A percentile compares a stretch with the other conserved stretches of the same genome.
phyloP scores from a whole-genome alignment of 768 basidiomycete genomes.

The Termitomyces titanicus region DNA sequence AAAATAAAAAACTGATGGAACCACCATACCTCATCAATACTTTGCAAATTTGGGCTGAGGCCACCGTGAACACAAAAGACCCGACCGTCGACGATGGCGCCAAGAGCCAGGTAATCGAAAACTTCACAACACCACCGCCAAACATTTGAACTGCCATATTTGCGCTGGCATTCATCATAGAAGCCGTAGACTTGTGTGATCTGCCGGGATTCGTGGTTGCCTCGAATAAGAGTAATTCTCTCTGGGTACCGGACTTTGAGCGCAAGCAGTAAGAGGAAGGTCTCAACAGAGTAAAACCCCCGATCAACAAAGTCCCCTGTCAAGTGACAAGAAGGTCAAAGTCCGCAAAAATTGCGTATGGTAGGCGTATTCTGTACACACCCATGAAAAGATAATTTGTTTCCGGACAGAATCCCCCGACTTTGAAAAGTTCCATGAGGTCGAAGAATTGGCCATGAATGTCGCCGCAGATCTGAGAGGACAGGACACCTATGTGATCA shows the following conservation, averaged over 20 bases:
- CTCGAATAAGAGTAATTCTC: slow-evolving; percentile 93
- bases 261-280: slow-evolving; percentile 89
- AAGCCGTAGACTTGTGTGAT: slow-evolving; percentile 96
- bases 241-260: slow-evolving; percentile 98
- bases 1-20: neutral
- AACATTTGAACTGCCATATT: slow-evolving; percentile 91
- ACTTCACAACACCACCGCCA: slow-evolving; percentile 99
- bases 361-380: slow-evolving; percentile 29
- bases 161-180: slow-evolving; percentile 95
- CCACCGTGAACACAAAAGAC: slow-evolving; percentile 99
- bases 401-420: slow-evolving; percentile 88
- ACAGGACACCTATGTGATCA: too few relatives aligned
- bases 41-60: slow-evolving; percentile 82
- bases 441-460: slow-evolving; percentile 98
- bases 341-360: neutral
- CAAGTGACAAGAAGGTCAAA: neutral
- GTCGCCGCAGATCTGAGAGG: slow-evolving; percentile 79
- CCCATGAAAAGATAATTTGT: slow-evolving; percentile 98
- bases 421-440: slow-evolving; percentile 91
- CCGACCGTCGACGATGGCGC: slow-evolving; percentile 93
- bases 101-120: slow-evolving; percentile 93
- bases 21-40: slow-evolving; percentile 77
- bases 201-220: slow-evolving; percentile 96
- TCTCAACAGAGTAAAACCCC: slow-evolving; percentile 96
- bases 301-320: slow-evolving; percentile 97